Base-by-base conservation (phyloP, 768 basidiomycete species). In the Pleurotus djamor region DNA sequence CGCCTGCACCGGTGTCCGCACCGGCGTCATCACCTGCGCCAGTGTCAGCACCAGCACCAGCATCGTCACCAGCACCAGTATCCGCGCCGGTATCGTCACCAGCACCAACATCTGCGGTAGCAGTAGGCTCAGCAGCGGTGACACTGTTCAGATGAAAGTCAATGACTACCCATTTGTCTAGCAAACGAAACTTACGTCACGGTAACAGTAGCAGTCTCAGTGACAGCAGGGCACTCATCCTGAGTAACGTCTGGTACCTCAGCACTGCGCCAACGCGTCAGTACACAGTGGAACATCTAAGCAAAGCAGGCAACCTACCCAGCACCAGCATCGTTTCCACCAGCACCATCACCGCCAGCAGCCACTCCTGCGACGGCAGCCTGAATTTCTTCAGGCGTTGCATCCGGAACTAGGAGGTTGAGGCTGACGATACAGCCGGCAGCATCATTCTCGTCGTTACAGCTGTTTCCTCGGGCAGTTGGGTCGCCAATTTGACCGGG, bases 351-450 rank as follows among this genome's bases (percentile, higher is more conserved):
- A 47, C 54, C 38, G 58, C 59, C 21, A 28, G 60, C 52, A 28
- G 62, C 41, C 49, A 59, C 64, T 51, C 73, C 79, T 21, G 67
- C 75, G 17, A 80, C 80, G 35, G 83, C 85, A 56, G 83, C 82
- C 41, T 71, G 68, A 65, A 87, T 86, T 70, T 87, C 85, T 32
- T 71, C 84, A 3, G 73, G 76, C 12, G 85, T 83, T 0, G 83
- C 84, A 63, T 85, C 84, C 5, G 68, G 65, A 3, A 85, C 83
- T 43, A 86, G 69, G 21, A 86, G 75, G 67, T 85, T 85, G 70
- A 84, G 77, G 3, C 84, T 80, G 74, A 85, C 79, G 64, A 88
- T 88, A 70, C 87, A 89, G 1, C 87, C 86, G 9, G 65, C 66
- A 3, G 79, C 52, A 65, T 88, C 86, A 66, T 82, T 74, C 13